Percentiles rank a stretch among this genome's conserved stretches.
These are phyloP conservation scores for Pseudogymnoascus sp. DNA, from an alignment of 2,329 filamentous ascomycete genomes.

Conservation along the genomic window DNA sequence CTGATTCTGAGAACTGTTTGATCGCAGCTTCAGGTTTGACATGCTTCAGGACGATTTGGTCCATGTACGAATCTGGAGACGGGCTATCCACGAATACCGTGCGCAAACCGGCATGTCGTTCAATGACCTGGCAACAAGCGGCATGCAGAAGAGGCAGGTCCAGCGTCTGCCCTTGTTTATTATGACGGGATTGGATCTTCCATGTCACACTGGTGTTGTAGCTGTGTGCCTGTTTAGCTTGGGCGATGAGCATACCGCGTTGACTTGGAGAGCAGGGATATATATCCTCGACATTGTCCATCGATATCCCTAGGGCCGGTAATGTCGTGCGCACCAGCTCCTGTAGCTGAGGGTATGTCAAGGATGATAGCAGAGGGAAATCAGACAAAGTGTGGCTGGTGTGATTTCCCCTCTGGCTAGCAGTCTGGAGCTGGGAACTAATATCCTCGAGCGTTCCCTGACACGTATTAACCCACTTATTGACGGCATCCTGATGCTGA, in stretches of 20 bases:
- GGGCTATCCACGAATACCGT: conserved; percentile 23
- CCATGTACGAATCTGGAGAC: conserved; percentile 11
- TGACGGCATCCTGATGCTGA: conserved; percentile 13
- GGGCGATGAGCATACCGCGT: conserved; percentile 14
- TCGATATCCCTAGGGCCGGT: conserved; percentile 1
- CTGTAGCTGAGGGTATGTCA: conserved; percentile 5
- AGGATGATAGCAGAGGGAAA: conserved; percentile 12
- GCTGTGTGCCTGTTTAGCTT: conserved; percentile 15
- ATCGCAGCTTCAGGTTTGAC: neutral
- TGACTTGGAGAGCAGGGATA: conserved; percentile 15
- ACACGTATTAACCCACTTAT: conserved; percentile 12
- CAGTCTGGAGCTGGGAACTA: neutral
- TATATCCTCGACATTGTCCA: conserved; percentile 15
- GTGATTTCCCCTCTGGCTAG: conserved; percentile 14
- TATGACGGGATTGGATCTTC: conserved; percentile 8
- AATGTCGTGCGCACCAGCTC: neutral
- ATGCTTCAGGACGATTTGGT: conserved; percentile 21
- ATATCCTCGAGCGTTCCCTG: conserved; percentile 13
- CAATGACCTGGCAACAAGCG: conserved; percentile 21
- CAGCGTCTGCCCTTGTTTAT: neutral
- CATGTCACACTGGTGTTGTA: conserved; percentile 17
- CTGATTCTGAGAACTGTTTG: neutral
- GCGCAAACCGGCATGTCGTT: conserved; percentile 23
- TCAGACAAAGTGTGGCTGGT: conserved; percentile 9
- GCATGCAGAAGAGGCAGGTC: conserved; percentile 14